Evolutionary conservation across 1,284 basidiomycete genomes (phyloP), one percentile per base, ranked within the genome.

Genomic region (Boletus semigastroideus): DNA sequence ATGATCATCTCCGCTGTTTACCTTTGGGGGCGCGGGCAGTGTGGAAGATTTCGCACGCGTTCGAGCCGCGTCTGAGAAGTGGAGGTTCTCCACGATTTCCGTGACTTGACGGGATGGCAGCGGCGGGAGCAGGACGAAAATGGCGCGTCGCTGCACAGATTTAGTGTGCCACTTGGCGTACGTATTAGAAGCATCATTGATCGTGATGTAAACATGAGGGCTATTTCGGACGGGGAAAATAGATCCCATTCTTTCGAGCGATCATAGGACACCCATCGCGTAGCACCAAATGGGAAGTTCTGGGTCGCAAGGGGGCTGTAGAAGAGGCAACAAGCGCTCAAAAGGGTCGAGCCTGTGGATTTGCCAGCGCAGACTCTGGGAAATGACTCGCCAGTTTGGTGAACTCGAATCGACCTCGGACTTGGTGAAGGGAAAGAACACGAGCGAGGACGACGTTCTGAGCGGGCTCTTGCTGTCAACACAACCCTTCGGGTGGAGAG

Each of bases 1-100:
- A 16, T 14, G 52, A 54, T 56, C 53, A 56, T 56, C 37, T 52
- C 54, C 53, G 54, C 42, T 56, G 48, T 37, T 56, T 54, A n/a
- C 54, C 47, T 52, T 44, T n/a, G 37, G 11, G 25, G 30, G n/a
- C 36, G n/a, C 20, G 37, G 48, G 49, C 38, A 10, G 39, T 53
- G 49, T 10, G 7, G 8, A n/a, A 19, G 51, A 49, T 53, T 38
- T 33, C 44, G 45, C 28, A 37, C 27, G 51, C 36, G 37, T 25
- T 3, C 7, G 16, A 14, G 19, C 36, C 16, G 16, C 28, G 28
- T 27, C 17, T 10, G 16, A 33, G 16, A 31, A 41, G 14, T 8
- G n/a, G 11, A 6, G 22, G 17, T 14, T 28, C 28, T 28, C 37
- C 30, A 33, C 8, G 11, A 20, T 31, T 30, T 38, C 41, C 30